These are phyloP conservation scores for Cyclotella atomus DNA, from an alignment of 108 stramenopile species.

Conservation along the genomic window DNA sequence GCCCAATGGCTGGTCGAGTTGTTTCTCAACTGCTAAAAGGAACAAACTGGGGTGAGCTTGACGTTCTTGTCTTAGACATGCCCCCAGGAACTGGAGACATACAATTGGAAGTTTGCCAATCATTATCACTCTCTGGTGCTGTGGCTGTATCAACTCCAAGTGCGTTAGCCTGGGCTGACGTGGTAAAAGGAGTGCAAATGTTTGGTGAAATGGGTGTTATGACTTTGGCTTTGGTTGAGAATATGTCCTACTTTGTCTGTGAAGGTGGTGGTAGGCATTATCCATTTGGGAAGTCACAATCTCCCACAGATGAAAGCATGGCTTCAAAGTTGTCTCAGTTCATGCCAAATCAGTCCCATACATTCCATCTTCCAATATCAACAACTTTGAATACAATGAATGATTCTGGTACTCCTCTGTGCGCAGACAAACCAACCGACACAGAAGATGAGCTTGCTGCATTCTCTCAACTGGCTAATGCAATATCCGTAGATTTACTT, in stretches of 20 bases:
- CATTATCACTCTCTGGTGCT: slow-evolving; percentile 92
- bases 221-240: slow-evolving; percentile 96
- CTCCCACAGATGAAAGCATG: background rate
- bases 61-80: slow-evolving; percentile 96
- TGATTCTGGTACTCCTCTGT: slow-evolving; percentile 73
- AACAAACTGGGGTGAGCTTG: slow-evolving; percentile 99
- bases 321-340: slow-evolving; percentile 6
- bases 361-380: slow-evolving; percentile 84
- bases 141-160: slow-evolving; percentile 99
- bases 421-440: slow-evolving; percentile 40
- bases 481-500: slow-evolving; percentile 75
- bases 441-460: slow-evolving; percentile 58
- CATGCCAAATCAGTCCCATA: slow-evolving; percentile 45
- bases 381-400: slow-evolving; percentile 62
- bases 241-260: slow-evolving; percentile 96
- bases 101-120: slow-evolving; percentile 95
- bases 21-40: slow-evolving; percentile 92
- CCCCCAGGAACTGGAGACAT: slow-evolving; percentile 99
- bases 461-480: slow-evolving; percentile 65
- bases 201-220: slow-evolving; percentile 93
- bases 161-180: slow-evolving; percentile 91
- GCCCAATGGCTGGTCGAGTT: slow-evolving; percentile 92
- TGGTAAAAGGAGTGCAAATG: slow-evolving; percentile 96
- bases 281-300: slow-evolving; percentile 78
- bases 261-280: slow-evolving; percentile 81